These are phyloP conservation scores for Lecanicillium sp. DNA, from an alignment of 2,329 filamentous ascomycete genomes.

Conservation along the genomic window DNA sequence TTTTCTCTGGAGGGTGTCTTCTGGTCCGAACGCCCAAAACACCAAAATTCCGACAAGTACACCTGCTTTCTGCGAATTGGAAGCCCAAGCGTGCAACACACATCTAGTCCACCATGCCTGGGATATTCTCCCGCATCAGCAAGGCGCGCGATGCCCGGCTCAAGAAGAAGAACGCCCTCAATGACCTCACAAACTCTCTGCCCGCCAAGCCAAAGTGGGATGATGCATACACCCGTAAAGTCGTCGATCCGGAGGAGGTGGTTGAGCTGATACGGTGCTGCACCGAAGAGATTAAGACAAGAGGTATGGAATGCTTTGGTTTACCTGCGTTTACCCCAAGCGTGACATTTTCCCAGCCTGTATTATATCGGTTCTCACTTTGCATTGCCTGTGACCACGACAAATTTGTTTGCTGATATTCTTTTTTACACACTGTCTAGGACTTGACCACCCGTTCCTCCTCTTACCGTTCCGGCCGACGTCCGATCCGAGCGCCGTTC, in stretches of 20 bases:
- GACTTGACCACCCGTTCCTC: constrained; percentile 83
- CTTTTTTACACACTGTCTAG: constrained; percentile 39
- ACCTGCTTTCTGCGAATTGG: too few species aligned
- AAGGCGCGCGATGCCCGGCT: constrained; percentile 35
- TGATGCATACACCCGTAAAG: constrained; percentile 75
- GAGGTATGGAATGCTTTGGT: constrained; percentile 55
- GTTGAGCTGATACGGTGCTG: constrained; percentile 78
- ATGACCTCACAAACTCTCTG: constrained; percentile 39
- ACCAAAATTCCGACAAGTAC: too few species aligned
- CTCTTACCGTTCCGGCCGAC: constrained; percentile 90
- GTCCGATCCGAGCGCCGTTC: constrained; percentile 83
- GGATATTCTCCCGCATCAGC: constrained; percentile 58
- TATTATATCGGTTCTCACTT: neutral
- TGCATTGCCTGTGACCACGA: neutral
- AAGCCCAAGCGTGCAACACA: too few species aligned
- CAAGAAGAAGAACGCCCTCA: constrained; percentile 60
- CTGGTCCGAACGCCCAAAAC: too few species aligned
- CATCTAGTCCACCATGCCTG: constrained; percentile 36
- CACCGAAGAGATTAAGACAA: constrained; percentile 83
- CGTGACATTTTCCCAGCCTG: too few species aligned
- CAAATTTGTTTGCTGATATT: neutral
- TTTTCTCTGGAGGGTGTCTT: too few species aligned
- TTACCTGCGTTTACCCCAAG: too few species aligned
- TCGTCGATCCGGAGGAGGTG: constrained; percentile 83
- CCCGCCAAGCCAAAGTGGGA: constrained; percentile 73